A percentile compares a stretch with the other conserved stretches of the same genome.
phyloP scores from a whole-genome alignment of 2,329 filamentous ascomycete genomes.

The Alternaria brassicicola region DNA sequence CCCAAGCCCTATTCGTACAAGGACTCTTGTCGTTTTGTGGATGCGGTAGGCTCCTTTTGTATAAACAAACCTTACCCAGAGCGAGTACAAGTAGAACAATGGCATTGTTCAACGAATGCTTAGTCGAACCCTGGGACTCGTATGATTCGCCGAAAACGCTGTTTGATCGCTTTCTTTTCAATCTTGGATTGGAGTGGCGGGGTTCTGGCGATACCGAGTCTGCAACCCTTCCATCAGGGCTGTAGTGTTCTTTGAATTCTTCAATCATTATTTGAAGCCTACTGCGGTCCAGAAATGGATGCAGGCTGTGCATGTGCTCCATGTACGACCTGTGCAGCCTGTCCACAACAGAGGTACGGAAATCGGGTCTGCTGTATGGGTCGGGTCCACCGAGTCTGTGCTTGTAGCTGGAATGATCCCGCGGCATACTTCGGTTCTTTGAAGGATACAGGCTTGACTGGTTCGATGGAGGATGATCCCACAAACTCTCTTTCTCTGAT shows the following conservation, averaged over 20 bases:
- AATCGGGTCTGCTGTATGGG: constrained; percentile 59
- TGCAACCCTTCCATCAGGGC: constrained; percentile 31
- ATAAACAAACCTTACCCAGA: constrained; percentile 78
- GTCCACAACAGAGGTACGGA: constrained; percentile 59
- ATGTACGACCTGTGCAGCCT: constrained; percentile 62
- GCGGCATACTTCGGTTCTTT: constrained; percentile 22
- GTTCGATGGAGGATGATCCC: constrained; percentile 54
- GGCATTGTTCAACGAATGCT: constrained; percentile 63
- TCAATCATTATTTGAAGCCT: constrained; percentile 60
- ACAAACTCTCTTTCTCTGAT: constrained; percentile 53
- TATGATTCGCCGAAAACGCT: constrained; percentile 34
- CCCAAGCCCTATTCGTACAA: constrained; percentile 26
- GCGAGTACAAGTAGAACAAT: constrained; percentile 83
- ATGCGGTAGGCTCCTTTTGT: constrained; percentile 57
- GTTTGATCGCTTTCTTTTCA: constrained; percentile 45
- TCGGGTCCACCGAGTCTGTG: constrained; percentile 53
- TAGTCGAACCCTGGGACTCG: constrained; percentile 28
- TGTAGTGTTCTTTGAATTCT: constrained; percentile 49
- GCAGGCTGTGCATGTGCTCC: constrained; percentile 65
- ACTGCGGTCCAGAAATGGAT: constrained; percentile 65
- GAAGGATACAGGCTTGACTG: constrained; percentile 43
- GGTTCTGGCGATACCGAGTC: constrained; percentile 31
- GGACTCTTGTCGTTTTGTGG: constrained; percentile 59
- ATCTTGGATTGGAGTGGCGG: background rate
- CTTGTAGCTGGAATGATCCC: constrained; percentile 28